Percentiles rank a stretch among this genome's conserved stretches.
These are phyloP conservation scores for Penicillium sp. DNA, from an alignment of 2,329 filamentous ascomycete species.

Conservation along the genomic window DNA sequence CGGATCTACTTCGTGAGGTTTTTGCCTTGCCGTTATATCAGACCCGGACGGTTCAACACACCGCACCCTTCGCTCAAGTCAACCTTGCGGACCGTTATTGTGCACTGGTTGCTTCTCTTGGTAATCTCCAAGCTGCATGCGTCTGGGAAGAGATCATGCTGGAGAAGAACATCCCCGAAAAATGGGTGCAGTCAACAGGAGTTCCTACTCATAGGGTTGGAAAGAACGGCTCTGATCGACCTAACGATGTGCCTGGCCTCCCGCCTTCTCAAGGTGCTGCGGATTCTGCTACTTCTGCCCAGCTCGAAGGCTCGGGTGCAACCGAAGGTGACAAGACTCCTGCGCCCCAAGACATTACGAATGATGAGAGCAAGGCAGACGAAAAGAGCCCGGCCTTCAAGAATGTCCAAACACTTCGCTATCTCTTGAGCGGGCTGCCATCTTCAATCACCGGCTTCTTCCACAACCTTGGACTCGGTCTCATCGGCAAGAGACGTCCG, in stretches of 20 bases:
- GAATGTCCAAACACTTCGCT: constrained; percentile 78
- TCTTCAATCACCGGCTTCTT: constrained; percentile 83
- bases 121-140: constrained; percentile 76
- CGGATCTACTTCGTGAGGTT: constrained; percentile 73
- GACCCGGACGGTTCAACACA: constrained; percentile 63
- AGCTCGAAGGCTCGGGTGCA: constrained; percentile 28
- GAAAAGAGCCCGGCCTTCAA: constrained; percentile 57
- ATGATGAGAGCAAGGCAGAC: constrained; percentile 27
- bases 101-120: constrained; percentile 73
- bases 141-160: constrained; percentile 84
- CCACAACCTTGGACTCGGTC: constrained; percentile 79
- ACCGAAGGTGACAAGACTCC: constrained; percentile 22
- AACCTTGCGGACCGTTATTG: constrained; percentile 86
- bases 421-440: constrained; percentile 77
- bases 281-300: constrained; percentile 29
- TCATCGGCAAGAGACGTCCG: constrained; percentile 74
- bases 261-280: constrained; percentile 26
- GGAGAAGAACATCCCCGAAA: constrained; percentile 71
- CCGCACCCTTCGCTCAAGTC: constrained; percentile 71
- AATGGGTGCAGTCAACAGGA: constrained; percentile 55
- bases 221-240: constrained; percentile 43
- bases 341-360: constrained; percentile 21
- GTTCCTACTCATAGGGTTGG: constrained; percentile 36
- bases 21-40: constrained; percentile 69
- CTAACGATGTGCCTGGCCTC: constrained; percentile 41